phyloP scores from a whole-genome alignment of 2,329 filamentous ascomycete genomes.

The Aureobasidium lini region DNA sequence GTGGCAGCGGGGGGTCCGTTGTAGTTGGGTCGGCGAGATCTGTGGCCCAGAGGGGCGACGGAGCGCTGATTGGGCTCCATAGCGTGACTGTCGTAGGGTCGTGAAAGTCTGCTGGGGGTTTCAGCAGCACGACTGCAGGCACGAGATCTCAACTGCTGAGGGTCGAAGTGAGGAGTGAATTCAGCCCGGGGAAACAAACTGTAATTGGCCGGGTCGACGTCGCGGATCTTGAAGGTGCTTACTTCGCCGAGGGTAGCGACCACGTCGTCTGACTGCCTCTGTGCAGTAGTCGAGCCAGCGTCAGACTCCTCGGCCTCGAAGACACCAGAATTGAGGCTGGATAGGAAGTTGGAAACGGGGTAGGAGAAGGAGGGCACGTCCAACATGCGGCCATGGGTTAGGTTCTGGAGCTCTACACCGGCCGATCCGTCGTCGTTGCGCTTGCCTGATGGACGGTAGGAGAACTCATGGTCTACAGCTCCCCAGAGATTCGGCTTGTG shows the following conservation, averaged over 20 bases:
- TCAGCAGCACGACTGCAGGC: no score
- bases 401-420: neutral
- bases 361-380: neutral
- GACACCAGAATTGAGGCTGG: neutral
- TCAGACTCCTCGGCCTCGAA: neutral
- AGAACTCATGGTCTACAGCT: neutral
- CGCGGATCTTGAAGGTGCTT: neutral
- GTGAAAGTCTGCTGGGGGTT: neutral
- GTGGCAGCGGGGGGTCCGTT: no score
- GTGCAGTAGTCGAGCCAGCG: neutral
- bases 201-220: neutral
- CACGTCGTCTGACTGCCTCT: neutral
- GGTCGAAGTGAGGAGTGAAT: neutral
- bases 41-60: no score
- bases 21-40: no score
- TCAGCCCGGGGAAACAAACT: neutral
- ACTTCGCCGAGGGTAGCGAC: neutral
- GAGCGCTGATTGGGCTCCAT: no score
- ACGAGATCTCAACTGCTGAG: no score
- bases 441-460: neutral
- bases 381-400: neutral
- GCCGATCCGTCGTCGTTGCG: no score
- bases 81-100: neutral
- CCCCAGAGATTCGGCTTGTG: neutral
- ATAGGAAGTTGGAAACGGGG: neutral